A percentile compares a stretch with the other conserved stretches of the same genome.
phyloP scores from a whole-genome alignment of 2,329 filamentous ascomycete genomes.

The Fonsecaea multimorphosa region DNA sequence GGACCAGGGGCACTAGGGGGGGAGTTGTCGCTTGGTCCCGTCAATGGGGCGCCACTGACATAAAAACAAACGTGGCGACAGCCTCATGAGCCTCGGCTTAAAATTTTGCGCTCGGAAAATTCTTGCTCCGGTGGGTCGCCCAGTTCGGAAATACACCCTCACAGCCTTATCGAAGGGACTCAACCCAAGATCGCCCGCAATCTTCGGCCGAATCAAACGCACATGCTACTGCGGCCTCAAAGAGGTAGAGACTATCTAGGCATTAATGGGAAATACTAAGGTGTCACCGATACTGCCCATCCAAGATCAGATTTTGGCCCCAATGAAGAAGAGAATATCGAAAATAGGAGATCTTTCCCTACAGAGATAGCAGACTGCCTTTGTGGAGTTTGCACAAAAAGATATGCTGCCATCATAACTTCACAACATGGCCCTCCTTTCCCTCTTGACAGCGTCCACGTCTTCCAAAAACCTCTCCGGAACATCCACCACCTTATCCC shows the following conservation, averaged over 20 bases:
- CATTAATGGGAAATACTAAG: background rate
- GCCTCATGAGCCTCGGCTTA: constrained; percentile 26
- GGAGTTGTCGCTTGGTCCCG: background rate
- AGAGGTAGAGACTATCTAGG: background rate
- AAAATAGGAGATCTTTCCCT: background rate
- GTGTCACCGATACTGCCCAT: background rate
- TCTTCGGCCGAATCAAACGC: background rate
- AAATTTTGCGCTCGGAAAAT: constrained; percentile 12
- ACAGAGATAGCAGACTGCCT: background rate
- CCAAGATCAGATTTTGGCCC: background rate
- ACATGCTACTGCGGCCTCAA: background rate
- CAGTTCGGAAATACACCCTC: background rate
- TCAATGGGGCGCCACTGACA: constrained; percentile 1
- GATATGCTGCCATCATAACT: background rate
- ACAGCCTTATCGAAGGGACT: no score
- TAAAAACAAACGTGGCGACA: background rate
- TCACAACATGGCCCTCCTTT: constrained; percentile 35
- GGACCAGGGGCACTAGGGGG: no score
- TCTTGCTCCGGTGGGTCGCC: background rate
- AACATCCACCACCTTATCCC: constrained; percentile 53
- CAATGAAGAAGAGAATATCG: background rate
- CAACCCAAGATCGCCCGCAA: background rate
- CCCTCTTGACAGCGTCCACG: constrained; percentile 26
- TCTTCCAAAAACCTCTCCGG: constrained; percentile 40
- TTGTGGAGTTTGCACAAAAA: background rate